A percentile compares a stretch with the other conserved stretches of the same genome.
Evolutionary conservation across 2,329 filamentous ascomycete species (phyloP).

Genomic region (Aspergillus thermomutatus): DNA sequence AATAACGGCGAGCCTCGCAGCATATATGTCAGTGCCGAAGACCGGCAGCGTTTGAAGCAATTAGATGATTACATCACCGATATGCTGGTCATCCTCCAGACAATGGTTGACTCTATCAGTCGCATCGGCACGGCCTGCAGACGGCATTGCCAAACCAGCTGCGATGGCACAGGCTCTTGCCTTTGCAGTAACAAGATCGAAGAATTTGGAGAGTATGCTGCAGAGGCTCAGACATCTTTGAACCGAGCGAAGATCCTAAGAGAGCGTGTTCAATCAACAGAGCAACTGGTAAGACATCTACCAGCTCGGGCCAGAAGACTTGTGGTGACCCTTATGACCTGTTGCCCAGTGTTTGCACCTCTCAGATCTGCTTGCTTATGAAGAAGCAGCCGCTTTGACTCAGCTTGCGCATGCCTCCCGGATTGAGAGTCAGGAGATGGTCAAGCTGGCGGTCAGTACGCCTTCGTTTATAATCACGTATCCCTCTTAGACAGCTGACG

Average conservation of each 20-base stretch:
- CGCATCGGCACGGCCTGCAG: slow-evolving; percentile 6
- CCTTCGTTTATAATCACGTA: not conserved
- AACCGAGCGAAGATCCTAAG: slow-evolving; percentile 10
- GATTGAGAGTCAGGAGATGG: slow-evolving; percentile 2
- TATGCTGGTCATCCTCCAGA: slow-evolving; percentile 9
- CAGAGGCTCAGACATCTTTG: slow-evolving; percentile 3
- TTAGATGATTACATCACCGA: slow-evolving; percentile 12
- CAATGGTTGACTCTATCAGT: slow-evolving; percentile 1
- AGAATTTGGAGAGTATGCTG: slow-evolving; percentile 5
- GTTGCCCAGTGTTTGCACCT: not conserved
- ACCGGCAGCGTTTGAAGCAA: slow-evolving; percentile 9
- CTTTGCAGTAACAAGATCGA: slow-evolving; percentile 2
- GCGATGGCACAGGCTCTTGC: not conserved
- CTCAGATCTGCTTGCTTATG: slow-evolving; percentile 9
- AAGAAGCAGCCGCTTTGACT: slow-evolving; percentile 6
- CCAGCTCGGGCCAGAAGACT: not conserved
- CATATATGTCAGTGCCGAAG: slow-evolving; percentile 3
- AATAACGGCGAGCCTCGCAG: not conserved
- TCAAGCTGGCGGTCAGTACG: slow-evolving; percentile 9
- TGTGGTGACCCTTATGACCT: not conserved
- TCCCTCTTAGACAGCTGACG: not conserved
- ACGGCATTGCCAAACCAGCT: slow-evolving; percentile 3
- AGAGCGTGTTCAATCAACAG: slow-evolving; percentile 6
- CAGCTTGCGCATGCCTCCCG: slow-evolving; percentile 2
- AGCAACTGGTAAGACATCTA: slow-evolving; percentile 3